phyloP scores from a whole-genome alignment of 106 monocot genomes.

The Iris macrosiphon region DNA sequence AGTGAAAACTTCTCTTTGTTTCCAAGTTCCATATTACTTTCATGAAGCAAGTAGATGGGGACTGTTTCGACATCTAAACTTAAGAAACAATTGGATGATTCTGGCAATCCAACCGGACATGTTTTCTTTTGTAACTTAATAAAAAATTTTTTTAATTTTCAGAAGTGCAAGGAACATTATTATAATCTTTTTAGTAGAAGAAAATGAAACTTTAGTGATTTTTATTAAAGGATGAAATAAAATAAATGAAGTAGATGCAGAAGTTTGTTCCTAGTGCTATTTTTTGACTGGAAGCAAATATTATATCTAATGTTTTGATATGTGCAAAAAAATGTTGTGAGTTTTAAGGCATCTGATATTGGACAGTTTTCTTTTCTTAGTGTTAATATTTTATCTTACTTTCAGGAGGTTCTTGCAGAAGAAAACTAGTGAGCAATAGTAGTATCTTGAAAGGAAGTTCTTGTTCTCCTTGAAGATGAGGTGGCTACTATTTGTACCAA shows the following conservation, averaged over 20 bases:
- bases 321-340: background rate
- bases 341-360: background rate
- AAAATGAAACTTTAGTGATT: too few species aligned
- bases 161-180: too few species aligned
- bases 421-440: conserved; percentile 75
- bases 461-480: conserved; percentile 97
- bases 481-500: conserved; percentile 17
- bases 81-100: conserved; percentile 81
- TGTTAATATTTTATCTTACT: background rate
- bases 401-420: conserved; percentile 82
- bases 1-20: too few species aligned
- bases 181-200: too few species aligned
- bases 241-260: too few species aligned
- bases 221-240: too few species aligned
- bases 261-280: too few species aligned
- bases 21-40: conserved; percentile 92
- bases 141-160: too few species aligned
- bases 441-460: conserved; percentile 77
- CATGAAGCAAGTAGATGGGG: conserved; percentile 90
- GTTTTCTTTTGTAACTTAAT: conserved; percentile 37
- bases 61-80: conserved; percentile 72
- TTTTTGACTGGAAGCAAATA: background rate
- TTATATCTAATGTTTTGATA: background rate
- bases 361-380: too few species aligned
- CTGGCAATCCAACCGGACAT: conserved; percentile 99